These are phyloP conservation scores for Nitzschia sp. DNA, from an alignment of 108 stramenopile genomes.

Conservation along the genomic window DNA sequence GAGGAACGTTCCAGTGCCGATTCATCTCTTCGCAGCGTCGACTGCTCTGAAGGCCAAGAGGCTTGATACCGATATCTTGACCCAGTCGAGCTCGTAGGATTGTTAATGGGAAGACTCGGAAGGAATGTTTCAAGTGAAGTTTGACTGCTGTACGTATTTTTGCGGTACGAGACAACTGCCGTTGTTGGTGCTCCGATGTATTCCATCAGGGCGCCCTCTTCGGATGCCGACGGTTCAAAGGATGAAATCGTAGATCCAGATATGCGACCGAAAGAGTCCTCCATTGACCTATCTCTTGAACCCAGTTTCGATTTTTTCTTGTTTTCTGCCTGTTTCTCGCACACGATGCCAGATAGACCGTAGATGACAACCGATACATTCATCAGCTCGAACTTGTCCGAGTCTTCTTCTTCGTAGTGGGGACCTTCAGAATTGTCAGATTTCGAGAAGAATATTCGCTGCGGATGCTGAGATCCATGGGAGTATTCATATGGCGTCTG, in stretches of 20 bases:
- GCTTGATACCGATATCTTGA: constrained; percentile 23
- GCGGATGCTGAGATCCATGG: not conserved
- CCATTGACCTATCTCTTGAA: not conserved
- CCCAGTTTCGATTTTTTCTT: constrained; percentile 10
- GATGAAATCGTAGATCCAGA: constrained; percentile 15
- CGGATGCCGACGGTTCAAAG: not conserved
- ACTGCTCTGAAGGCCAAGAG: constrained; percentile 38
- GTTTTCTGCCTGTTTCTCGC: constrained; percentile 21
- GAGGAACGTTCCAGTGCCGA: constrained; percentile 23
- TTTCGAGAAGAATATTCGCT: constrained; percentile 14
- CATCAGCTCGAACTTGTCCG: constrained; percentile 43
- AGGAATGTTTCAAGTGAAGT: constrained; percentile 36
- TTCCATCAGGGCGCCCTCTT: constrained; percentile 3
- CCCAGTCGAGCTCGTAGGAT: constrained; percentile 1
- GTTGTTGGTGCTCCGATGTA: constrained; percentile 15
- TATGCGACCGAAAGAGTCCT: constrained; percentile 1
- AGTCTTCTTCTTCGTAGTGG: constrained; percentile 17
- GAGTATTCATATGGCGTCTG: not conserved
- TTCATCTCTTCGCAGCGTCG: constrained; percentile 14
- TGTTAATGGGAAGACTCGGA: constrained; percentile 35
- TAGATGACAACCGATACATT: constrained; percentile 39
- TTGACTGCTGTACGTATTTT: constrained; percentile 28
- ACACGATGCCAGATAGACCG: constrained; percentile 39
- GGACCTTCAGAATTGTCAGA: not conserved
- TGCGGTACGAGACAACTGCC: constrained; percentile 32